These are phyloP conservation scores for Ophiosphaerella narmari DNA, from an alignment of 2,329 filamentous ascomycete genomes.

Conservation along the genomic window DNA sequence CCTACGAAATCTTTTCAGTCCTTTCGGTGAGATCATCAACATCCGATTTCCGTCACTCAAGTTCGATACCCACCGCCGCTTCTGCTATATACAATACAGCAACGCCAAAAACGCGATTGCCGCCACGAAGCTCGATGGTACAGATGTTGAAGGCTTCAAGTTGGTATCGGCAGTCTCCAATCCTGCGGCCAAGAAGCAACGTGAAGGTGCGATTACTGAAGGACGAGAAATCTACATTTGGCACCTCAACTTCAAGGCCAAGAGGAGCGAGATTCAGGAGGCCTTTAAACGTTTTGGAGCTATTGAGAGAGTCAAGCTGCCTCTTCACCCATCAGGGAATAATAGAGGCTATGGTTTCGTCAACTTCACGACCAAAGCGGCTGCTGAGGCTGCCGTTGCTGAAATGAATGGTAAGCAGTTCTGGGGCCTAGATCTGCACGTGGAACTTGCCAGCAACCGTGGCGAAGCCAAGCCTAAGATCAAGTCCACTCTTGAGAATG, in stretches of 20 bases:
- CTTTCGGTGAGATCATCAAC: slow-evolving; percentile 80
- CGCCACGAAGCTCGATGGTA: slow-evolving; percentile 75
- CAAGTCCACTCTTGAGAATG: slow-evolving; percentile 54
- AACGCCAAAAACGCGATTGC: slow-evolving; percentile 48
- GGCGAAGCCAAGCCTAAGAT: slow-evolving; percentile 52
- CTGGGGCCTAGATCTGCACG: slow-evolving; percentile 68
- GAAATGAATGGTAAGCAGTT: slow-evolving; percentile 73
- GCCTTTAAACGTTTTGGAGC: slow-evolving; percentile 77
- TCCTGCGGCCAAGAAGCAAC: slow-evolving; percentile 74
- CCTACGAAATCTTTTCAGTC: slow-evolving; percentile 67
- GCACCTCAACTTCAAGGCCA: slow-evolving; percentile 82
- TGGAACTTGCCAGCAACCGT: slow-evolving; percentile 55
- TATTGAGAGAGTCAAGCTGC: slow-evolving; percentile 73
- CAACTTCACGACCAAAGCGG: slow-evolving; percentile 71
- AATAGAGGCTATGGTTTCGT: slow-evolving; percentile 82
- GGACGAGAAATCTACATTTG: slow-evolving; percentile 84
- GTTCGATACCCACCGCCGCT: slow-evolving; percentile 83
- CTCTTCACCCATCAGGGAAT: slow-evolving; percentile 63
- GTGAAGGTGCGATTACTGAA: slow-evolving; percentile 81
- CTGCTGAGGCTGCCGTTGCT: slow-evolving; percentile 65
- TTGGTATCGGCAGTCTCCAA: slow-evolving; percentile 84
- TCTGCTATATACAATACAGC: slow-evolving; percentile 94
- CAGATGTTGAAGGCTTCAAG: slow-evolving; percentile 67
- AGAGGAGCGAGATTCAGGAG: slow-evolving; percentile 70
- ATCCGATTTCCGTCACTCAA: slow-evolving; percentile 91